Percentiles rank a stretch among this genome's conserved stretches.
Evolutionary conservation across 352 stramenopile genomes (phyloP).

Genomic region (Pythium periplocum): DNA sequence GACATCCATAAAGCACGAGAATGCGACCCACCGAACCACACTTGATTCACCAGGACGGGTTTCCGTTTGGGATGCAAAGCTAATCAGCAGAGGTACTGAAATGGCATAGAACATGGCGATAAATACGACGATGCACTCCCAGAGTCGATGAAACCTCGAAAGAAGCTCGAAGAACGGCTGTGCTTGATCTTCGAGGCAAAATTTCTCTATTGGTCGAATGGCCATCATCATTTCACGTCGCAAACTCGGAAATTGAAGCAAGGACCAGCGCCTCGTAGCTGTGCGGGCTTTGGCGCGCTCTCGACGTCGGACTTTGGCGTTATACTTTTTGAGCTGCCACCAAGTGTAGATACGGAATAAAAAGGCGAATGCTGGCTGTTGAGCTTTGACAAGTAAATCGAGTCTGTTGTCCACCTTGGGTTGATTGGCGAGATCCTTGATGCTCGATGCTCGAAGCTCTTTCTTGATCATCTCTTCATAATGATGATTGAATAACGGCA

Average conservation of each 20-base stretch:
- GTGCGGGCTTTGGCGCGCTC: background rate
- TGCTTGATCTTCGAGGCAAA: slow-evolving; percentile 3
- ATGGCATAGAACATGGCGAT: slow-evolving; percentile 56
- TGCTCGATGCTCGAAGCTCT: slow-evolving; percentile 49
- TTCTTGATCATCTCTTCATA: slow-evolving; percentile 50
- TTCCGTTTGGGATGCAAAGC: slow-evolving; percentile 43
- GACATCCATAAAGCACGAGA: slow-evolving; percentile 38
- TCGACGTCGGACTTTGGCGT: slow-evolving; percentile 9
- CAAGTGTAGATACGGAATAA: slow-evolving; percentile 46
- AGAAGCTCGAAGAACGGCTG: slow-evolving; percentile 55
- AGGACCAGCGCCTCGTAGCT: slow-evolving; percentile 1
- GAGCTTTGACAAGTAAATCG: slow-evolving; percentile 2
- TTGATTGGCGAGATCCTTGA: too few relatives aligned
- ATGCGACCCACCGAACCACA: slow-evolving; percentile 26
- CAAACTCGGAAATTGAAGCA: slow-evolving; percentile 1
- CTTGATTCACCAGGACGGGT: slow-evolving; percentile 5
- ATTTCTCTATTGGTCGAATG: too few relatives aligned
- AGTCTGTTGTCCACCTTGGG: too few relatives aligned
- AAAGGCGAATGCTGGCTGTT: slow-evolving; percentile 46
- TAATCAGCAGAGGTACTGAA: slow-evolving; percentile 51
- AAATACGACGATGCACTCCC: slow-evolving; percentile 44
- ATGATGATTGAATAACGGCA: slow-evolving; percentile 62
- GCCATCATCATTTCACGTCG: background rate
- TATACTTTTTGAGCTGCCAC: slow-evolving; percentile 17
- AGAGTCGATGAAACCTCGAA: slow-evolving; percentile 41